Conservation (phyloP, 352 stramenopile species). For the Phytophthora crassamura region DNA sequence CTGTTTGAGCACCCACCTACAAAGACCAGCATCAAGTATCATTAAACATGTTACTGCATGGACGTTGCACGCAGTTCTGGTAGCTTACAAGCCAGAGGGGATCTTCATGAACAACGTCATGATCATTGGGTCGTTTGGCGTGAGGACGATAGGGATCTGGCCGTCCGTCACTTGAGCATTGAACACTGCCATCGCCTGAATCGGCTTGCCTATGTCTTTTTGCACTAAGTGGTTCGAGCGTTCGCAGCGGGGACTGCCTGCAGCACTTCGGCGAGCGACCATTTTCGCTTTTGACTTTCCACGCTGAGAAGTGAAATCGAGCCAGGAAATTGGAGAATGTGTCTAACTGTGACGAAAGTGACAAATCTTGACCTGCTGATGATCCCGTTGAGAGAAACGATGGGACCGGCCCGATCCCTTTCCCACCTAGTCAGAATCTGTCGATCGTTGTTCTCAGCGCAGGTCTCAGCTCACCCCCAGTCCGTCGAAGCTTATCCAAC, state of each 20-base stretch:
- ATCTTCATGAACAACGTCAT: slow-evolving; percentile 41
- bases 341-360: too few species aligned
- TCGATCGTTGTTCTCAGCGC: too few species aligned
- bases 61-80: not conserved
- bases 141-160: slow-evolving; percentile 39
- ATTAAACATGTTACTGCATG: not conserved
- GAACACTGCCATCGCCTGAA: slow-evolving; percentile 44
- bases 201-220: slow-evolving; percentile 37
- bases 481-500: not conserved
- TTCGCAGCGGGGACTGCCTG: slow-evolving; percentile 18
- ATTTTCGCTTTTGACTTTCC: not conserved
- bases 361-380: not conserved
- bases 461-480: too few species aligned
- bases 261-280: not conserved
- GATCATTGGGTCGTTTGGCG: slow-evolving; percentile 30
- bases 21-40: not conserved
- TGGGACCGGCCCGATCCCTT: too few species aligned
- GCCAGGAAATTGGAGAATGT: not conserved
- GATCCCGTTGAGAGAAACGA: not conserved
- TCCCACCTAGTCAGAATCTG: too few species aligned
- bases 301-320: not conserved
- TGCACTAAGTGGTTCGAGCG: slow-evolving; percentile 44
- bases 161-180: slow-evolving; percentile 38
- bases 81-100: slow-evolving; percentile 34
- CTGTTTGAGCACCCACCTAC: slow-evolving; percentile 23